Evolutionary conservation across 805 yeast species (phyloP).

Genomic region (Candida nemodendra): DNA sequence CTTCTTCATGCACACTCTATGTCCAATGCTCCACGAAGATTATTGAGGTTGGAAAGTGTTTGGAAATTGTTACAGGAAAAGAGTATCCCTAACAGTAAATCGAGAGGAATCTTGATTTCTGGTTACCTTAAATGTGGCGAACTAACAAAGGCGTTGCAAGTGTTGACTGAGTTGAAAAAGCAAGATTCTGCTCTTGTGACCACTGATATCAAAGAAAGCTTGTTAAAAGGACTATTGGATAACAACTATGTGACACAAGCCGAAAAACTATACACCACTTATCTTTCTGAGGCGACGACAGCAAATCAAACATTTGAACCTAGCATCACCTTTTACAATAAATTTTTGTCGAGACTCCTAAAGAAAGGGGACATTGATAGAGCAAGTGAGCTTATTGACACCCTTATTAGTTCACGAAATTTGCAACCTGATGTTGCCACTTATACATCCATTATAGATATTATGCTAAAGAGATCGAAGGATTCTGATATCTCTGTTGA

Average conservation of each 20-base stretch:
- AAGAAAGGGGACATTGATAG: slow-evolving; percentile 38
- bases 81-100: slow-evolving; percentile 45
- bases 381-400: slow-evolving; percentile 50
- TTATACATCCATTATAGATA: slow-evolving; percentile 56
- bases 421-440: slow-evolving; percentile 62
- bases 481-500: slow-evolving; percentile 39
- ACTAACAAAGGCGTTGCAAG: slow-evolving; percentile 42
- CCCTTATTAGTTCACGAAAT: slow-evolving; percentile 33
- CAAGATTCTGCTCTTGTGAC: slow-evolving; percentile 35
- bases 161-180: slow-evolving; percentile 34
- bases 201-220: slow-evolving; percentile 41
- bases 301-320: slow-evolving; percentile 37
- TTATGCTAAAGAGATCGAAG: slow-evolving; percentile 49
- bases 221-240: slow-evolving; percentile 44
- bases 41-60: slow-evolving; percentile 39
- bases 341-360: slow-evolving; percentile 44
- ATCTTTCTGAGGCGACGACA: slow-evolving; percentile 27
- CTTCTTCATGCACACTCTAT: slow-evolving; percentile 40
- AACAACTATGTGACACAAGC: slow-evolving; percentile 44
- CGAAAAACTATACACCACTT: slow-evolving; percentile 24
- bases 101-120: slow-evolving; percentile 47
- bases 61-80: slow-evolving; percentile 30
- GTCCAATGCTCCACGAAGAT: slow-evolving; percentile 24
- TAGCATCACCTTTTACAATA: slow-evolving; percentile 50
- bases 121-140: slow-evolving; percentile 43